Evolutionary conservation across 116 monocot species (phyloP), one percentile per base, ranked within the genome.

Genomic region (Phalaenopsis hybrid): DNA sequence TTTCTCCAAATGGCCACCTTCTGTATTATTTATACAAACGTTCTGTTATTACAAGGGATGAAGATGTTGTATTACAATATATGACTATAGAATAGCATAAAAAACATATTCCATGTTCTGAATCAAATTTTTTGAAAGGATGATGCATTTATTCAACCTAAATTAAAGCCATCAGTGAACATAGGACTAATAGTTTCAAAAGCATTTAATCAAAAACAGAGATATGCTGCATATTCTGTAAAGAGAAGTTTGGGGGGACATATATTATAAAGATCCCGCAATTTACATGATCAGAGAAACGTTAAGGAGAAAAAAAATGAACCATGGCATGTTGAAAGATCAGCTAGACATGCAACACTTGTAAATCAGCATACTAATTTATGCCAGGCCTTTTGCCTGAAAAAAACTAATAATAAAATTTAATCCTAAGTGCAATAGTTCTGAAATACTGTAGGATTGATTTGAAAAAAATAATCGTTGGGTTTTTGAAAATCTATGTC

Each of bases 1-100:
- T 81, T 88, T 90, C 58, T 89, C 87, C 58, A 93, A 13, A 34
- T 91, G 74, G 13, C 88, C 95, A 88, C 85, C 95, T 93, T 83
- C 44, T 34, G 48, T 41, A 49, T 31, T 77, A 74, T 49, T 16
- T 44, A 51, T 51, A 77, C 28, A 46, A 75, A n/a, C 6, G 1
- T 46, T 45, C 5, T 44, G 2, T 75, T 75, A 75, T 17, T 45
- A 45, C 65, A 20, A 44, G 75, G 17, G 5, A 44, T 75, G 45
- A 75, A 46, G 5, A 46, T n/a, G 21, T 23, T 5, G 0, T 37
- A 43, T 33, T 55, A 15, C 37, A 37, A 15, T 11, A 10, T 25
- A 31, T 23, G 73, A 73, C 8, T 18, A 67, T 67, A 67, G 2
- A 8, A 28, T 11, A 16, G 11, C 12, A 65, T 65, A 72, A 37